Base-by-base conservation (phyloP, 2,329 filamentous ascomycete genomes). In the Ophiostoma triangulosporum region DNA sequence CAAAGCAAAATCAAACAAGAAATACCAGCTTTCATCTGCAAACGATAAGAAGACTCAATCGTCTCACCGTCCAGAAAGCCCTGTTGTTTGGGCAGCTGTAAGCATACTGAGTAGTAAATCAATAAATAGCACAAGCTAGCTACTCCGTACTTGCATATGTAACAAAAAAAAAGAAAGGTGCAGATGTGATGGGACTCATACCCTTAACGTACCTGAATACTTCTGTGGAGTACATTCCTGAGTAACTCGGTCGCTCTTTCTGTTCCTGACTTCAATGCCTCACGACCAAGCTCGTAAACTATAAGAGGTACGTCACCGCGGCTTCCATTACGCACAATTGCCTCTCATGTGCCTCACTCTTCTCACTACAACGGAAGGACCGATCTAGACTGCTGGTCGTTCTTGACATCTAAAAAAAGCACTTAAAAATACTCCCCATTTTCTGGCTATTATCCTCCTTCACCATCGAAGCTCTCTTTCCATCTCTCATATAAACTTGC, bases 241-340 rank as follows among this genome's bases (percentile, higher is more conserved):
- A 31, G 17, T 12, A 35, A 26, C 48, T 35, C 12, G 31, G 22
- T 38, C 9, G 53, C 48, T 48, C 53, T 38, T 54, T 46, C 53
- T 48, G 26, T 51, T 51, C 40, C 50, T 48, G 53, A 33, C 27
- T 35, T 48, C 35, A 45, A 51, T 22, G 22, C 24, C 36, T 20
- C 15, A 33, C 22, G 9, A 14, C n/a, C 4, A 35, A 26, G 15
- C 7, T 24, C 24, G 40, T 46, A 55, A 52, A 52, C 45, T 52
- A 52, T 52, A 55, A 55, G 32, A 55, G 46, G 29, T 31, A 55
- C 50, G 53, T 45, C 45, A 50, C 54, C 27, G 36, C 53, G 24
- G 36, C 48, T 22, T 31, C 29, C 43, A 27, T 48, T 31, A 38
- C 48, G 48, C 33, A 51, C 46, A 48, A 15, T 31, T 20, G n/a